Percentiles rank a stretch among this genome's conserved stretches.
Evolutionary conservation across 768 basidiomycete genomes (phyloP).

Genomic region (Asterophora lycoperdoides): DNA sequence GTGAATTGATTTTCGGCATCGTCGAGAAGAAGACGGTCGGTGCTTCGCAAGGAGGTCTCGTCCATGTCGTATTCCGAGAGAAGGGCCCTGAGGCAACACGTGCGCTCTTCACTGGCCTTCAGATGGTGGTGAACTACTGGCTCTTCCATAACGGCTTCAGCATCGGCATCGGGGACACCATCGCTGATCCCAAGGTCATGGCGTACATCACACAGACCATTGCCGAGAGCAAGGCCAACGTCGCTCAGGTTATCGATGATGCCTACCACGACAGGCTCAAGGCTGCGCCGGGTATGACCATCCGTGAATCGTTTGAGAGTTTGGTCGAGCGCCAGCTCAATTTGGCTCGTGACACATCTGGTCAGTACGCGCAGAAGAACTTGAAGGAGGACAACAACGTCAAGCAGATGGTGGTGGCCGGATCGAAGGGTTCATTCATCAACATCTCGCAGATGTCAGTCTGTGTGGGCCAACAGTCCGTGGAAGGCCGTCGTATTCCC

Average conservation of each 20-base stretch:
- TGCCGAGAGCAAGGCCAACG: constrained; percentile 71
- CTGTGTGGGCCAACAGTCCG: constrained; percentile 96
- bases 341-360: constrained; percentile 90
- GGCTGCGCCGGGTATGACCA: constrained; percentile 95
- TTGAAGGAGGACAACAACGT: constrained; percentile 99
- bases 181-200: constrained; percentile 91
- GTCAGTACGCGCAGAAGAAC: constrained; percentile 94
- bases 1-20: constrained; percentile 91
- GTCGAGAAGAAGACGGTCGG: constrained; percentile 99
- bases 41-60: constrained; percentile 87
- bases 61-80: constrained; percentile 97
- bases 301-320: constrained; percentile 97
- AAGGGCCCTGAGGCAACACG: constrained; percentile 91
- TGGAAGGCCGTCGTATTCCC: constrained; percentile 97
- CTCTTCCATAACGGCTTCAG: constrained; percentile 98
- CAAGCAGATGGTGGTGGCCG: constrained; percentile 99
- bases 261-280: constrained; percentile 86
- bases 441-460: constrained; percentile 99
- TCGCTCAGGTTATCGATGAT: constrained; percentile 73
- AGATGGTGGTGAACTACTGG: constrained; percentile 98
- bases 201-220: constrained; percentile 79
- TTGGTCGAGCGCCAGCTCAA: constrained; percentile 89
- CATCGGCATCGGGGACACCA: constrained; percentile 98
- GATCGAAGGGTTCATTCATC: constrained; percentile 98
- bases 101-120: constrained; percentile 87